phyloP scores from a whole-genome alignment of 495 filamentous ascomycete genomes.

The Talaromyces liani region DNA sequence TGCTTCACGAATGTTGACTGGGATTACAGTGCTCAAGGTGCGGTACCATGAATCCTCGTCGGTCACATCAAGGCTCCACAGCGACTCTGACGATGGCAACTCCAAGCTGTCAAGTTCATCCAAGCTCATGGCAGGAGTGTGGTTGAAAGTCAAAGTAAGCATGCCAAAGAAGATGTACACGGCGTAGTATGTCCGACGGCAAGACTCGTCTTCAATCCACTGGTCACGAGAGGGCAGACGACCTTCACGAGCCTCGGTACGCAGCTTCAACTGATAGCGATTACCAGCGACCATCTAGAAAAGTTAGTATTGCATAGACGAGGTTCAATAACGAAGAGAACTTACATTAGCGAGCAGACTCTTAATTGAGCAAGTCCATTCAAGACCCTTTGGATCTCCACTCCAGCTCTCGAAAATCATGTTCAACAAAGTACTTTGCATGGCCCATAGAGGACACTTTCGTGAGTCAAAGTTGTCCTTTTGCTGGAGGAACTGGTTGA shows the following conservation, averaged over 20 bases:
- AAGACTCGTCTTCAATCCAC: slow-evolving; percentile 96
- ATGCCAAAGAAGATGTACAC: slow-evolving; percentile 99
- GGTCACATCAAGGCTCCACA: slow-evolving; percentile 80
- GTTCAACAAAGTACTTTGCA: slow-evolving; percentile 92
- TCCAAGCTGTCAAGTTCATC: slow-evolving; percentile 94
- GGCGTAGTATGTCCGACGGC: slow-evolving; percentile 95
- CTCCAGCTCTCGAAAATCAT: slow-evolving; percentile 99
- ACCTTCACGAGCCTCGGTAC: slow-evolving; percentile 79
- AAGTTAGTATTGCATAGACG: slow-evolving; percentile 10
- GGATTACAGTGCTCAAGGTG: slow-evolving; percentile 57
- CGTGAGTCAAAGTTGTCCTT: slow-evolving; percentile 98
- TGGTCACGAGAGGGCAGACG: slow-evolving; percentile 71
- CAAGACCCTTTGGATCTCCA: slow-evolving; percentile 91
- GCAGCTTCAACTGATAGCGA: slow-evolving; percentile 88
- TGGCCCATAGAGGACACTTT: slow-evolving; percentile 95
- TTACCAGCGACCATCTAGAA: slow-evolving; percentile 89
- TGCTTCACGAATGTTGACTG: slow-evolving; percentile 82
- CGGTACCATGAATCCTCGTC: slow-evolving; percentile 84
- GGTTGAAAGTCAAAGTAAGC: slow-evolving; percentile 93
- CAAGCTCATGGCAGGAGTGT: slow-evolving; percentile 94
- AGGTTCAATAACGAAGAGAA: not conserved
- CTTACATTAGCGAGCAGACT: slow-evolving; percentile 80
- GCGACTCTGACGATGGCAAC: slow-evolving; percentile 84
- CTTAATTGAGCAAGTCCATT: slow-evolving; percentile 99
- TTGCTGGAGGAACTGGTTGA: slow-evolving; percentile 94